These are phyloP conservation scores for Platanthera zijinensis DNA, from an alignment of 106 monocot genomes.

Conservation along the genomic window DNA sequence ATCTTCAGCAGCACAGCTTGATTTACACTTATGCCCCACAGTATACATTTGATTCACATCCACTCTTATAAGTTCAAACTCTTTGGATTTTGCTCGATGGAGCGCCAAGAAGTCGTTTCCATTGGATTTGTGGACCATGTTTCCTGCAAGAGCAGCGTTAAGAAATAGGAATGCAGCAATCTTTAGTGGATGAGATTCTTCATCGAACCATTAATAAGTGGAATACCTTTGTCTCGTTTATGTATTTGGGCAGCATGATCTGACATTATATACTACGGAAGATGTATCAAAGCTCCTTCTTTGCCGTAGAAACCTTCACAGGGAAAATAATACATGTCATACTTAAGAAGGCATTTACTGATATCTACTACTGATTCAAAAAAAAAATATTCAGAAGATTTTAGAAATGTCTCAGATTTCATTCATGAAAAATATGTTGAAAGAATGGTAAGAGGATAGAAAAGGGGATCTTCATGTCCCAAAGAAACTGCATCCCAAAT, in stretches of 20 bases:
- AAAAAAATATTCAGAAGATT: background rate
- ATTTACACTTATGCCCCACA: background rate
- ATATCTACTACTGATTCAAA: background rate
- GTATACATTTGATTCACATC: slow-evolving; percentile 5
- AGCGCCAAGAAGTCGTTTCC: background rate
- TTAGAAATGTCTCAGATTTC: background rate
- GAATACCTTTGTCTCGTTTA: background rate
- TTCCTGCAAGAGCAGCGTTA: background rate
- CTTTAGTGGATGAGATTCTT: background rate
- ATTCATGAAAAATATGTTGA: background rate
- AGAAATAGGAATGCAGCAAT: background rate
- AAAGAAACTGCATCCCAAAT: too few species aligned
- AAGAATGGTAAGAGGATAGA: too few species aligned
- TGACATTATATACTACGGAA: background rate
- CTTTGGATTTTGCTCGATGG: background rate
- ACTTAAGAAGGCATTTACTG: background rate
- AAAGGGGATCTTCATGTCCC: too few species aligned
- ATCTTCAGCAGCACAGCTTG: background rate
- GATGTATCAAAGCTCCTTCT: background rate
- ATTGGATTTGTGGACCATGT: background rate
- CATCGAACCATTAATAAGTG: background rate
- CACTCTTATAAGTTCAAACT: background rate
- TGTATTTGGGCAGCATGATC: background rate
- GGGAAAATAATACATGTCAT: background rate
- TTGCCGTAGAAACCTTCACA: background rate